Evolutionary conservation across 2,329 filamentous ascomycete genomes (phyloP).

Genomic region (Grosmannia huntii): DNA sequence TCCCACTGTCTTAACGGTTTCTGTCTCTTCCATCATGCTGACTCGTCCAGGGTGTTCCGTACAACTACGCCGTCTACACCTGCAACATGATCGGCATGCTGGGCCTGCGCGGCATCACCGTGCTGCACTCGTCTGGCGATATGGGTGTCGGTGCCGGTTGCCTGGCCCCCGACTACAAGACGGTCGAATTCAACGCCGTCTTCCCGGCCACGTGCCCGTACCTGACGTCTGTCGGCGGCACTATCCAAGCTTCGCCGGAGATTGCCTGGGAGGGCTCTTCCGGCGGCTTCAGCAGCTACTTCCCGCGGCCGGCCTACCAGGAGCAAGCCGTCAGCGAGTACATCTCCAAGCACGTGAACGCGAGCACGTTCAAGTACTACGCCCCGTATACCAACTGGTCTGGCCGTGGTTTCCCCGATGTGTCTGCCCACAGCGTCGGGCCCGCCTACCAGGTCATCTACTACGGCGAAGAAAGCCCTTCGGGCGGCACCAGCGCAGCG

Average conservation of each 20-base stretch:
- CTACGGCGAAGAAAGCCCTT: constrained; percentile 13
- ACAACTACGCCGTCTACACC: constrained; percentile 37
- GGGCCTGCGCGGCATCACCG: constrained; percentile 50
- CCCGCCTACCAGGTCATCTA: constrained; percentile 20
- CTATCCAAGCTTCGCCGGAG: constrained; percentile 35
- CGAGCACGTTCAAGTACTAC: constrained; percentile 33
- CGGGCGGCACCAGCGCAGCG: constrained; percentile 36
- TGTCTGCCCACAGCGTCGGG: constrained; percentile 14
- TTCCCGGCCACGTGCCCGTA: constrained; percentile 37
- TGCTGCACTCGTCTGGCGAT: constrained; percentile 55
- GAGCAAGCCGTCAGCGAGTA: constrained; percentile 33
- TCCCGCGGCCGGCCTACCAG: constrained; percentile 30
- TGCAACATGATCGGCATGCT: constrained; percentile 51
- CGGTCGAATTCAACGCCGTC: constrained; percentile 29
- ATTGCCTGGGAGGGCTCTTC: constrained; percentile 39
- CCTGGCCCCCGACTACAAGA: constrained; percentile 14
- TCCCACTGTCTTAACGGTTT: neutral
- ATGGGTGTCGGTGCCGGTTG: constrained; percentile 20
- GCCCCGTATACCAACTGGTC: constrained; percentile 27
- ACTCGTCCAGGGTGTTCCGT: constrained; percentile 39
- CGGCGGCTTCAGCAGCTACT: constrained; percentile 37
- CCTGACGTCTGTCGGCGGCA: constrained; percentile 50
- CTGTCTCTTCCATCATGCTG: neutral
- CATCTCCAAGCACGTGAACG: constrained; percentile 16
- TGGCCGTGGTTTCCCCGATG: constrained; percentile 19